Evolutionary conservation across 2,329 filamentous ascomycete genomes (phyloP), one percentile per base, ranked within the genome.

Genomic region (Sporothrix humicola): DNA sequence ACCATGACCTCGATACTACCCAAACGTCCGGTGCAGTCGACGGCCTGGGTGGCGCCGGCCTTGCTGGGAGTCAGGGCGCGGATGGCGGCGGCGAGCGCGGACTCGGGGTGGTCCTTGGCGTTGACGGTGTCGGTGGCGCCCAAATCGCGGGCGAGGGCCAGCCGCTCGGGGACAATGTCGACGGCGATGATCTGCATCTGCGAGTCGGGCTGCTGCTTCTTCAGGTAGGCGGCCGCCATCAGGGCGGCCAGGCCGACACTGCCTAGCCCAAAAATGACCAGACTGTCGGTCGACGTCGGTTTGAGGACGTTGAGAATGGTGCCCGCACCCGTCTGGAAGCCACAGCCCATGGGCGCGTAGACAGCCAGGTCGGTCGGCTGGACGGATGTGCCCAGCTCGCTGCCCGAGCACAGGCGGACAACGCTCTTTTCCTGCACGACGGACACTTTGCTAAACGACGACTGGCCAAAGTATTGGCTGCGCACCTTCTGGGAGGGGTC

Each of bases 81-180:
- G 52, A 56, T 56, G 17, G 52, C 52, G 17, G 20, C 52, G 52
- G 52, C 52, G 13, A 56, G 52, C n/a, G 1, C 52, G 15, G 52
- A 56, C 15, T n/a, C 52, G 8, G 52, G 52, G 20, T 56, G 20
- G 52, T 56, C 52, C 15, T 5, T 9, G 54, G 20, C 54, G 54
- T 58, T 58, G 54, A 58, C 54, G 7, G 54, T 58, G 20, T 58
- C n/a, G n/a, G 54, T 58, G 13, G 54, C 54, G 54, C 54, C 54
- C 1, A 58, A 20, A 7, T 58, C 54, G 0, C 0, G 31, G 20
- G 54, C 54, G 13, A 58, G 54, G 7, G 54, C 20, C 20, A 58
- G 2, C 7, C 23, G n/a, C 8, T 58, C 54, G 8, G 54, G 54
- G 9, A 58, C 54, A 58, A 58, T 58, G 9, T 58, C 54, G 54